Conservation (phyloP, 2,329 filamentous ascomycete species). For the Penicillium sclerotiorum region DNA sequence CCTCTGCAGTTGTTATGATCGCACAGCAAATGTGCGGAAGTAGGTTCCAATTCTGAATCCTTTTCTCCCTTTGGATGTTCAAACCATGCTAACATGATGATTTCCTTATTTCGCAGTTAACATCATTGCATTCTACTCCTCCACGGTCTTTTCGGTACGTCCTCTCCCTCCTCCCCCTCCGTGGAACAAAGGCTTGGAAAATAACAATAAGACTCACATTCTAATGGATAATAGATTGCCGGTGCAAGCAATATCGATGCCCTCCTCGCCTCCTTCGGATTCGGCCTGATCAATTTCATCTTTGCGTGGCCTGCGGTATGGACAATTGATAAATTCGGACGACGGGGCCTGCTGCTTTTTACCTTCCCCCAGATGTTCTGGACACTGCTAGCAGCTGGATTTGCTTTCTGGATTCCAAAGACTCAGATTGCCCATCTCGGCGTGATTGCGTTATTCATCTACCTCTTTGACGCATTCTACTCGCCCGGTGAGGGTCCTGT, state of each 20-base stretch:
- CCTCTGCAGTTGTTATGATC: conserved; percentile 32
- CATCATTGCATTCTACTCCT: conserved; percentile 35
- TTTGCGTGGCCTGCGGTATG: conserved; percentile 32
- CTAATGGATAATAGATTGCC: not conserved
- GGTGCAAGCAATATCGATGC: conserved; percentile 20
- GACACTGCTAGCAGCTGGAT: conserved; percentile 26
- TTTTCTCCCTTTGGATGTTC: not conserved
- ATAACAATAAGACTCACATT: not conserved
- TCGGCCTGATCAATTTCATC: conserved; percentile 32
- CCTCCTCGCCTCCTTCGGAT: conserved; percentile 29
- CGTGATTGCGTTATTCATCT: conserved; percentile 31
- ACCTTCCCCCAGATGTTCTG: conserved; percentile 32
- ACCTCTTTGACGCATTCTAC: conserved; percentile 74
- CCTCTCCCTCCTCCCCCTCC: not conserved
- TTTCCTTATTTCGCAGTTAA: conserved; percentile 23
- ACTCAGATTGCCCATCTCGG: conserved; percentile 15
- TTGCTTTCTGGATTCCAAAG: conserved; percentile 26
- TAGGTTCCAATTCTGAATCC: conserved; percentile 12
- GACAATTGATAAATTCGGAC: conserved; percentile 31
- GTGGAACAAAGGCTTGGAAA: not conserved
- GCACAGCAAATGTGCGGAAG: conserved; percentile 35
- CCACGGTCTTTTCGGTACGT: conserved; percentile 22
- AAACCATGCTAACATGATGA: not conserved
- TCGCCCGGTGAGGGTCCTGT: conserved; percentile 48
- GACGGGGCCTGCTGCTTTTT: conserved; percentile 29